Base-by-base conservation (phyloP, 2,329 filamentous ascomycete genomes). In the Delphinella strobiligena region DNA sequence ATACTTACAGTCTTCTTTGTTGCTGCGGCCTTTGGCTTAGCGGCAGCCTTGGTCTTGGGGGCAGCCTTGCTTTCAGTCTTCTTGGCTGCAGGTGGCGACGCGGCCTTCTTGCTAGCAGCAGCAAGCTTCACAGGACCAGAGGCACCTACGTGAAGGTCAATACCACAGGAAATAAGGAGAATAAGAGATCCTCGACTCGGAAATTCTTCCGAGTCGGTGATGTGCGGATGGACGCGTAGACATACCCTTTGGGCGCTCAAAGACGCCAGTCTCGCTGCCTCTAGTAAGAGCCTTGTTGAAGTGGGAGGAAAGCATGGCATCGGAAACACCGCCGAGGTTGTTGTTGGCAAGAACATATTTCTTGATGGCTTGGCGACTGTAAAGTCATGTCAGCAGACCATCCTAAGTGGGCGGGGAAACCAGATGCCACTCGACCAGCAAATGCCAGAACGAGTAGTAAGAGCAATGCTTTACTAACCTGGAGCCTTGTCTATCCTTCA, bases 211-310 rank as follows among this genome's bases (percentile, higher is more conserved):
- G 12, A 27, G 12, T 27, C 22, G 7, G 12, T 7, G 22, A 27
- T 12, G 7, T 27, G 7, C 22, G 4, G 17, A 31, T 8, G 10
- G 19, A 14, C 2, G 16, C 29, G 19, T 45, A 44, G 35, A 69
- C 75, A 51, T 73, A 86, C 86, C 87, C 78, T 94, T 94, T 56
- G 87, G 88, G 62, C 89, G 86, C 57, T 79, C 74, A 60, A 94
- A 94, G 54, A 83, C 73, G 47, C 83, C 84, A 72, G 82, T 87
- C 56, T 93, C 84, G 53, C 88, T 86, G 61, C 87, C 87, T 44
- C 70, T 67, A 66, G 81, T 77, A 59, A 93, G 71, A 39, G 85
- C 84, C 63, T 81, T 82, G 78, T 91, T 91, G 76, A 93, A 86
- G 54, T 87, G 80, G 46, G 72, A 73, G 59, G 78, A 78, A 60